Conservation (phyloP, 345 rosid genomes). For the Alliaria petiolata region DNA sequence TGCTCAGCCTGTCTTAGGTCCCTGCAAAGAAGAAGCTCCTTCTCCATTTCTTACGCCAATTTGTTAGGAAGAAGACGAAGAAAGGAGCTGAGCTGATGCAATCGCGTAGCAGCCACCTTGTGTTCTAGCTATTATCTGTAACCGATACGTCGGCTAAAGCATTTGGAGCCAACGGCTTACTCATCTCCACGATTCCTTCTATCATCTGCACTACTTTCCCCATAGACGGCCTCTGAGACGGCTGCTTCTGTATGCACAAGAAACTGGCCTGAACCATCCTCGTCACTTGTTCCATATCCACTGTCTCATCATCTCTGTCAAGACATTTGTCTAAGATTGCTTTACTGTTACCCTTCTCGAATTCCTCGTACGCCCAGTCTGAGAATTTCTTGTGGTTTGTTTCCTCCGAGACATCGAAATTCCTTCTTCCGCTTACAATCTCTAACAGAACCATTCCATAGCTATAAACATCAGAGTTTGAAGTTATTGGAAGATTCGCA, state of each 20-base stretch:
- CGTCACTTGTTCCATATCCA: constrained; percentile 42
- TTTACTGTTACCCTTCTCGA: constrained; percentile 38
- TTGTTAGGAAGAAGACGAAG: no score
- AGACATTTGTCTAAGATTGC: constrained; percentile 44
- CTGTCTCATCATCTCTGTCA: constrained; percentile 17
- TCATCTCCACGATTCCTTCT: constrained; percentile 48
- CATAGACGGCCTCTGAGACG: constrained; percentile 58
- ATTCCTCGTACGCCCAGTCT: constrained; percentile 62
- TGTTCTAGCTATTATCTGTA: background rate
- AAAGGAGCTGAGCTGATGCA: background rate
- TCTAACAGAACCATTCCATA: constrained; percentile 62
- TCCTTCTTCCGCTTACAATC: constrained; percentile 48
- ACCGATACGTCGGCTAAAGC: constrained; percentile 27
- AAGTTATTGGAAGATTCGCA: constrained; percentile 45
- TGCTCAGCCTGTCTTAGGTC: background rate
- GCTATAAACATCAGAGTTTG: constrained; percentile 59
- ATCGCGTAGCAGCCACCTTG: no score
- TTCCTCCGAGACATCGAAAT: constrained; percentile 39
- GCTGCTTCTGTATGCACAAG: constrained; percentile 58
- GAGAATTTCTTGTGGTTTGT: constrained; percentile 50
- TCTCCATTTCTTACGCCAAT: no score
- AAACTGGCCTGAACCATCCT: constrained; percentile 44
- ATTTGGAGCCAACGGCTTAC: constrained; percentile 48
- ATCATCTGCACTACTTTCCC: constrained; percentile 58
- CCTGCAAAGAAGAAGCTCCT: background rate